Evolutionary conservation across 306 rosid genomes (phyloP).

Genomic region (Cucumis sativus): DNA sequence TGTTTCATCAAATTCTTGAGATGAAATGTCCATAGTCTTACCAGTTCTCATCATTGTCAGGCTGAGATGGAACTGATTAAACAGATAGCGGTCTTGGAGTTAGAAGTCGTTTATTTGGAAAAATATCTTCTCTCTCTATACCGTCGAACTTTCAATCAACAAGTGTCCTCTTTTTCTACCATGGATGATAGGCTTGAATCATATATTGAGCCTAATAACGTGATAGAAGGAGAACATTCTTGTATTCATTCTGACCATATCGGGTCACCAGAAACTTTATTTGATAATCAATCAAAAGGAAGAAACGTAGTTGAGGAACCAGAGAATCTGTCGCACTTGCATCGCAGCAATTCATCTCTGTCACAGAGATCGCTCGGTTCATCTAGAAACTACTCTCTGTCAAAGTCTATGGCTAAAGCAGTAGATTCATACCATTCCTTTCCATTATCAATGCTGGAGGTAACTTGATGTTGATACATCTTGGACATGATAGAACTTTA

Average conservation of each 20-base stretch:
- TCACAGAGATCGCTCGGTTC: slow-evolving; percentile 58
- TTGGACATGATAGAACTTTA: neutral
- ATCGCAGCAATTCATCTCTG: slow-evolving; percentile 56
- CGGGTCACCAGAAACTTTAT: slow-evolving; percentile 26
- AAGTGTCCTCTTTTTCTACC: slow-evolving; percentile 28
- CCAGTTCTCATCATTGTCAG: slow-evolving; percentile 23
- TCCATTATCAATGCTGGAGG: slow-evolving; percentile 89
- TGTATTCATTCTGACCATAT: slow-evolving; percentile 16
- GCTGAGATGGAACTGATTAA: slow-evolving; percentile 61
- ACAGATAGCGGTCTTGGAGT: slow-evolving; percentile 69
- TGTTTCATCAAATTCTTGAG: neutral
- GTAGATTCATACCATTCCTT: slow-evolving; percentile 67
- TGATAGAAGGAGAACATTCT: slow-evolving; percentile 27
- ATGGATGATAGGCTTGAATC: slow-evolving; percentile 30
- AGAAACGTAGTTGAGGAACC: slow-evolving; percentile 25
- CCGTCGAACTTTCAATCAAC: slow-evolving; percentile 50
- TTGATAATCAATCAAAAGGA: slow-evolving; percentile 22
- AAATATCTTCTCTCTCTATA: slow-evolving; percentile 67
- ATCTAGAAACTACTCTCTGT: slow-evolving; percentile 30
- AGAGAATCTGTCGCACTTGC: slow-evolving; percentile 44
- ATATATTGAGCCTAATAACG: slow-evolving; percentile 13
- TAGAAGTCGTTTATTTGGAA: slow-evolving; percentile 68
- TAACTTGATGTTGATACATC: slow-evolving; percentile 10
- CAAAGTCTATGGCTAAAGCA: slow-evolving; percentile 34
- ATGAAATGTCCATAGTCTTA: neutral